Conservation (phyloP, 2,329 filamentous ascomycete species). For the Sporothrix schenckii region DNA sequence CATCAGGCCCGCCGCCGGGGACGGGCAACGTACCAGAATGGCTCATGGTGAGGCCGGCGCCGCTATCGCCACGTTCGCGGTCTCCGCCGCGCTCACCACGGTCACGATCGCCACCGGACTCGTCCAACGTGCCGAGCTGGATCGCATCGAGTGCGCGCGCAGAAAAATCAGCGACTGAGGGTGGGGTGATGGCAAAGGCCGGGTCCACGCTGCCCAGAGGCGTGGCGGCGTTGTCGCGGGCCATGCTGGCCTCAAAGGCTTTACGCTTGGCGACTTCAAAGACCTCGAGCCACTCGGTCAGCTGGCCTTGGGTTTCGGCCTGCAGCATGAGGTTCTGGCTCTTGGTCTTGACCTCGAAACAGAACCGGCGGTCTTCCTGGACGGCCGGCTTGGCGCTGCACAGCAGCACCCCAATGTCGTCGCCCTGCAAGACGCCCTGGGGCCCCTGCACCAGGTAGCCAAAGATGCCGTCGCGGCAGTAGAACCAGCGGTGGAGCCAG, state of each 20-base stretch:
- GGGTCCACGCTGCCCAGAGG: conserved; percentile 59
- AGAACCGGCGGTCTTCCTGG: conserved; percentile 91
- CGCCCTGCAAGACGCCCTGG: conserved; percentile 89
- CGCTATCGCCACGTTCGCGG: background rate
- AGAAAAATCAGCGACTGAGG: conserved; percentile 86
- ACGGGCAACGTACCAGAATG: conserved; percentile 67
- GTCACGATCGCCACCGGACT: conserved; percentile 30
- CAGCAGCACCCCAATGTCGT: conserved; percentile 91
- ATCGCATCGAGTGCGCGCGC: conserved; percentile 63
- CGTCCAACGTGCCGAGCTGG: conserved; percentile 44
- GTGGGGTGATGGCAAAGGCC: conserved; percentile 90
- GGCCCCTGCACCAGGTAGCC: conserved; percentile 86
- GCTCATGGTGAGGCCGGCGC: conserved; percentile 50
- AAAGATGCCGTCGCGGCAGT: conserved; percentile 93
- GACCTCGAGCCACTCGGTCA: conserved; percentile 92
- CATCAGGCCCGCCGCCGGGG: conserved; percentile 60
- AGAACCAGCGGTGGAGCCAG: conserved; percentile 94
- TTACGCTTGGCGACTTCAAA: conserved; percentile 94
- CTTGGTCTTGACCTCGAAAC: conserved; percentile 98
- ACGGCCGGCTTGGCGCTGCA: conserved; percentile 91
- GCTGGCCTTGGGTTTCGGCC: conserved; percentile 85
- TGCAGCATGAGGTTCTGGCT: conserved; percentile 87
- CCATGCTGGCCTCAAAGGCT: conserved; percentile 75
- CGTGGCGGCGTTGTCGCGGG: conserved; percentile 50
- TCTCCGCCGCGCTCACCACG: background rate